phyloP scores from a whole-genome alignment of 257 asterid species.

The Ligustrum vulgare region DNA sequence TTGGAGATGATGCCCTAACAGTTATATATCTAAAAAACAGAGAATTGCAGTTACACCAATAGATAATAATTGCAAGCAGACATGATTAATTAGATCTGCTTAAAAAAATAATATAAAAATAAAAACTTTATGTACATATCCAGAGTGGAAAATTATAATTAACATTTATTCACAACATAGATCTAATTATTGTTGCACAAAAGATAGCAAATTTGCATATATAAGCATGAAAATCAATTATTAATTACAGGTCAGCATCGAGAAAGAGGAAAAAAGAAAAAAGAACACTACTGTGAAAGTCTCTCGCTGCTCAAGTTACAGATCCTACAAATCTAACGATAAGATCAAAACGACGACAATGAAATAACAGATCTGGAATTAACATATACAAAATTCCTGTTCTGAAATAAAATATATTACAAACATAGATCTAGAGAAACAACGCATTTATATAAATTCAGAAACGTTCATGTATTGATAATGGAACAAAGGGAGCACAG shows the following conservation, averaged over 20 bases:
- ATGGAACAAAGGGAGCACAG: neutral
- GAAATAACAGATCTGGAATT: neutral
- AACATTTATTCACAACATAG: neutral
- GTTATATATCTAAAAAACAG: too few species aligned
- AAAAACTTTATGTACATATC: neutral
- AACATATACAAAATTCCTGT: neutral
- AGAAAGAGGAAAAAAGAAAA: too few species aligned
- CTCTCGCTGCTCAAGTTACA: neutral
- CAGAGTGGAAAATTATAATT: neutral
- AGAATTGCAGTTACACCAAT: too few species aligned
- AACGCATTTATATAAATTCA: neutral
- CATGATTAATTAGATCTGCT: neutral
- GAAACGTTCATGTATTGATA: neutral
- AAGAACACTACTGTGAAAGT: neutral
- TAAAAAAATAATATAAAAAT: too few species aligned
- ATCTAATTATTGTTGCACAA: neutral
- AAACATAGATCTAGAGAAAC: conserved; percentile 1
- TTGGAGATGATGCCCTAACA: too few species aligned
- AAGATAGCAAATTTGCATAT: neutral
- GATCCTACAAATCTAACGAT: neutral
- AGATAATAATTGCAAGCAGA: too few species aligned
- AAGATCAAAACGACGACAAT: neutral
- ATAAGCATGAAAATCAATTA: neutral
- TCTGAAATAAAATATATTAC: too few species aligned
- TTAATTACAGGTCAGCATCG: neutral